Percentiles rank a stretch among this genome's conserved stretches.
phyloP scores from a whole-genome alignment of 164 flowering plant genomes.

The Tinospora cordifolia region DNA sequence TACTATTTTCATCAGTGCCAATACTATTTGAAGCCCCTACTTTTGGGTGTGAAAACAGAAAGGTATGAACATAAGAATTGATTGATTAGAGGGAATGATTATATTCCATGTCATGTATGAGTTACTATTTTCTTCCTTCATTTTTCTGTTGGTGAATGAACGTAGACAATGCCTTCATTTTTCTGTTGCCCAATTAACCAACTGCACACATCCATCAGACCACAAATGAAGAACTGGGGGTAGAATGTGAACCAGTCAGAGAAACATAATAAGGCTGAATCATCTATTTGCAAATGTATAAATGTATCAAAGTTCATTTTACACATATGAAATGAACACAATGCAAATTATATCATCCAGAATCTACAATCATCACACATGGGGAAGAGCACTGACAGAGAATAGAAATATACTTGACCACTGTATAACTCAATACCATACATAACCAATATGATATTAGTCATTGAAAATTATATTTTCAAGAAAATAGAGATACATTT shows the following conservation, averaged over 20 bases:
- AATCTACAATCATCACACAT: neutral
- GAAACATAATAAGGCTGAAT: neutral
- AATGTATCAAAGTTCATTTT: neutral
- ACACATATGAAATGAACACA: neutral
- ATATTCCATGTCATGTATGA: too few species aligned
- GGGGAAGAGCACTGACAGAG: neutral
- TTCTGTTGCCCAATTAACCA: neutral
- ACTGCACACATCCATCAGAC: neutral
- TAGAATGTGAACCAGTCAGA: neutral
- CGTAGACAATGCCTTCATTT: too few species aligned
- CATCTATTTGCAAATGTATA: neutral
- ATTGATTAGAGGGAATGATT: too few species aligned
- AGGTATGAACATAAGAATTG: too few species aligned
- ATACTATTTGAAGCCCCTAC: too few species aligned
- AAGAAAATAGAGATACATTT: neutral
- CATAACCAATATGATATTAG: neutral
- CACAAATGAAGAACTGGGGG: neutral
- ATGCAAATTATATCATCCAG: neutral
- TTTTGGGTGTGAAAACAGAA: too few species aligned
- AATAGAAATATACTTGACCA: neutral
- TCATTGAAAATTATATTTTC: neutral
- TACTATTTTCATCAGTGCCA: too few species aligned
- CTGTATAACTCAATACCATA: neutral
- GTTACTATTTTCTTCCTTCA: too few species aligned
- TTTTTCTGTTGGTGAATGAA: too few species aligned